Evolutionary conservation across 805 yeast genomes (phyloP), one percentile per base, ranked within the genome.

Genomic region (Candida parachauliodes): DNA sequence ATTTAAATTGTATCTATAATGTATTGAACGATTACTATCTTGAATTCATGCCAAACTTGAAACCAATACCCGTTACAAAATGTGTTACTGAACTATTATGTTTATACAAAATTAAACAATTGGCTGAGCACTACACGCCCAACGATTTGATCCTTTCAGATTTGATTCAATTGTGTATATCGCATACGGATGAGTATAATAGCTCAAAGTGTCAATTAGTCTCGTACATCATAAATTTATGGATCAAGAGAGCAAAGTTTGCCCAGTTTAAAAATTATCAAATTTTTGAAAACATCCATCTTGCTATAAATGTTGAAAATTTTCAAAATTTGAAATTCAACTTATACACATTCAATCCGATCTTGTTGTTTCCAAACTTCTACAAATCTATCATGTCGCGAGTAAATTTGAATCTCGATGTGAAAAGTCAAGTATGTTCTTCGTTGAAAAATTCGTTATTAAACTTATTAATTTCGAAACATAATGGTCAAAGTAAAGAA

Each of bases 301-400:
- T 4, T 5, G 32, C 36, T 22, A 33, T 42, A 1, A 21, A 36
- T 8, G 21, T 12, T 8, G 28, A 18, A 2, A 32, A 39, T 14
- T 47, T 43, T 26, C 17, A 31, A 4, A 40, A 28, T 16, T 32
- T 49, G 19, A 44, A 47, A 28, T 41, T 45, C 27, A 42, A 42
- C 21, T n/a, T 48, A 17, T 48, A 45, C 30, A 57, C 63, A 0
- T 45, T 46, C 18, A 49, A 54, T 4, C 62, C 63, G 1, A 47
- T 46, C 8, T 32, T 59, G 12, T 33, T 52, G 26, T 60, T 56
- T 37, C 61, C 59, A 3, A 37, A 32, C 10, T 57, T 59, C 36
- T 55, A 57, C 42, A 42, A 42, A 9, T 45, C 48, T 21, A 17
- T 57, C 20, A 15, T 15, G 19, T 11, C 14, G 15, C 22, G 2